Percentiles rank a stretch among this genome's conserved stretches.
Conservation (phyloP, 768 basidiomycete species). For the Hericium coralloides region DNA sequence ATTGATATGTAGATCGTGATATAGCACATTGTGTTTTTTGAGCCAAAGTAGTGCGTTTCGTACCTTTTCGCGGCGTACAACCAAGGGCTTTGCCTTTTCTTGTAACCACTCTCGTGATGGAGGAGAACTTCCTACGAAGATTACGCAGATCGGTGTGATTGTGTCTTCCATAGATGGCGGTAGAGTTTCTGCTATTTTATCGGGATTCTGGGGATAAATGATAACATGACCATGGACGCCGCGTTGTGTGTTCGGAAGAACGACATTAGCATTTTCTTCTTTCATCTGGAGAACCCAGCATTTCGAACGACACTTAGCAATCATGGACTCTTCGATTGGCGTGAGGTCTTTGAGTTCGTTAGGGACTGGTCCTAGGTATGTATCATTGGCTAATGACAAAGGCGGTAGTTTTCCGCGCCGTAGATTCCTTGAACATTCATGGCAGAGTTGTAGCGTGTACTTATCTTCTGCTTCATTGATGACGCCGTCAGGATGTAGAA, state of each 20-base stretch:
- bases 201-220: slow-evolving; percentile 29
- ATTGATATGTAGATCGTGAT: slow-evolving; percentile 23
- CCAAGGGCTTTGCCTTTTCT: slow-evolving; percentile 26
- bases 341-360: slow-evolving; percentile 23
- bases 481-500: background rate
- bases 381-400: slow-evolving; percentile 24
- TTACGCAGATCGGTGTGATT: slow-evolving; percentile 27
- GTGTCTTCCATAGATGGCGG: slow-evolving; percentile 30
- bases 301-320: slow-evolving; percentile 26
- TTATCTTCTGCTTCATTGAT: background rate
- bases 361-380: slow-evolving; percentile 24
- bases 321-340: slow-evolving; percentile 31
- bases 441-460: background rate
- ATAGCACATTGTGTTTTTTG: slow-evolving; percentile 25
- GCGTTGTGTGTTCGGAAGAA: slow-evolving; percentile 18
- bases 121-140: slow-evolving; percentile 26
- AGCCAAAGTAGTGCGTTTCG: slow-evolving; percentile 28
- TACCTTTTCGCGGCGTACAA: slow-evolving; percentile 24
- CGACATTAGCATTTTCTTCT: background rate
- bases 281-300: background rate
- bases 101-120: slow-evolving; percentile 24
- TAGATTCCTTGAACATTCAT: slow-evolving; percentile 13
- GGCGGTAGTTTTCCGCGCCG: slow-evolving; percentile 14
- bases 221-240: slow-evolving; percentile 32
- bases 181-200: slow-evolving; percentile 19